These are phyloP conservation scores for Delonix regia DNA, from an alignment of 306 rosid genomes.

Conservation along the genomic window DNA sequence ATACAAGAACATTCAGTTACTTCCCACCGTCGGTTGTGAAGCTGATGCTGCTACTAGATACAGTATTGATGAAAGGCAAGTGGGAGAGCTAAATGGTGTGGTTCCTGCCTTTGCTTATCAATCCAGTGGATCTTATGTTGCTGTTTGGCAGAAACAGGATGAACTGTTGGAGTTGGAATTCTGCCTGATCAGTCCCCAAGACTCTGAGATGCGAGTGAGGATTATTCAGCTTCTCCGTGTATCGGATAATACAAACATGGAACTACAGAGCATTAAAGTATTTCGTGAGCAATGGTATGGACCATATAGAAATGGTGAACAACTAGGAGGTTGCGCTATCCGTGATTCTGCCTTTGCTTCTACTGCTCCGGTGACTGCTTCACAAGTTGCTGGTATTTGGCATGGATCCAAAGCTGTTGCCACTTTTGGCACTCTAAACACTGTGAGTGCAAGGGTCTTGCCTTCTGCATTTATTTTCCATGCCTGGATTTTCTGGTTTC, in stretches of 20 bases:
- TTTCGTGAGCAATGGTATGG: slow-evolving; percentile 97
- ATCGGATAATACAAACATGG: slow-evolving; percentile 43
- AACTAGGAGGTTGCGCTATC: slow-evolving; percentile 93
- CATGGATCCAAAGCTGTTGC: slow-evolving; percentile 58
- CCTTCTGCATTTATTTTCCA: slow-evolving; percentile 13
- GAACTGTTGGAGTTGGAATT: slow-evolving; percentile 73
- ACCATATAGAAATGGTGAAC: slow-evolving; percentile 96
- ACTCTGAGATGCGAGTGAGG: slow-evolving; percentile 86
- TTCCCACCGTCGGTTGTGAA: slow-evolving; percentile 96
- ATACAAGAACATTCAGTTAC: slow-evolving; percentile 74
- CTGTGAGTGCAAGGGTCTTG: slow-evolving; percentile 53
- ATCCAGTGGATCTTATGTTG: slow-evolving; percentile 77
- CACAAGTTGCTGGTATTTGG: slow-evolving; percentile 82
- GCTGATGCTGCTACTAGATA: slow-evolving; percentile 91
- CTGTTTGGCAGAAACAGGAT: slow-evolving; percentile 63
- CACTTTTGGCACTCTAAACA: slow-evolving; percentile 44
- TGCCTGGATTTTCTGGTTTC: slow-evolving; percentile 3
- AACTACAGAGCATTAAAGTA: slow-evolving; percentile 57
- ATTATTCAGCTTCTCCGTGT: slow-evolving; percentile 62
- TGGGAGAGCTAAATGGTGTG: slow-evolving; percentile 46
- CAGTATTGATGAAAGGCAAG: slow-evolving; percentile 65
- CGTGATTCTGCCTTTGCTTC: slow-evolving; percentile 90
- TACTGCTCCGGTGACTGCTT: slow-evolving; percentile 62
- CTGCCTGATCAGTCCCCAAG: slow-evolving; percentile 85
- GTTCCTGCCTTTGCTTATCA: slow-evolving; percentile 79